Evolutionary conservation across 306 rosid species (phyloP).

Genomic region (Ormosia emarginata): DNA sequence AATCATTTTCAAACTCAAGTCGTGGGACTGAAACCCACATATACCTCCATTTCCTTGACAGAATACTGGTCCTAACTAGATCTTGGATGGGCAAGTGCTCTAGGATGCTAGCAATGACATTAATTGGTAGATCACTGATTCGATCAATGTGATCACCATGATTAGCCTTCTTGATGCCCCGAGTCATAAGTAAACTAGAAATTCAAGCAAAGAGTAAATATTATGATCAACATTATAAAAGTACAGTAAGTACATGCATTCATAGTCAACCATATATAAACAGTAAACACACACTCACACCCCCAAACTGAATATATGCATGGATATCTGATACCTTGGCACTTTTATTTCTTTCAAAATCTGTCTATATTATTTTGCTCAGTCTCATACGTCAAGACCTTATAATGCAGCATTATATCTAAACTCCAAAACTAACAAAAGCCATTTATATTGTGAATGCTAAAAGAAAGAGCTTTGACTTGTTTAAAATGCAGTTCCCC

Average conservation of each 20-base stretch:
- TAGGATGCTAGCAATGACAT: slow-evolving; percentile 9
- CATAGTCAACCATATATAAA: not conserved
- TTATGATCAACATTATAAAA: not conserved
- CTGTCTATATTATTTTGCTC: too few relatives aligned
- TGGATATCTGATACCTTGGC: too few relatives aligned
- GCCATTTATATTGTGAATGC: not conserved
- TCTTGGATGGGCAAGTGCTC: not conserved
- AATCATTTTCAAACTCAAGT: not conserved
- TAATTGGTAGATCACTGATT: slow-evolving; percentile 11
- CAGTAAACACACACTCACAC: not conserved
- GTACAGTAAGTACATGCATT: too few relatives aligned
- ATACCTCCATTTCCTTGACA: slow-evolving; percentile 24
- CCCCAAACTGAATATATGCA: too few relatives aligned
- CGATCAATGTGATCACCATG: not conserved
- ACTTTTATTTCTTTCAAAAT: too few relatives aligned
- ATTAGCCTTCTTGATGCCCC: not conserved
- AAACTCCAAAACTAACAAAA: too few relatives aligned
- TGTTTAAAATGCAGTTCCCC: not conserved
- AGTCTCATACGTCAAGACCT: too few relatives aligned
- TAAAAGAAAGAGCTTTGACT: too few relatives aligned
- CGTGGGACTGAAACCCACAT: not conserved
- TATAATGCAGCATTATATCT: not conserved
- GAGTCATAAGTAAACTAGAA: not conserved
- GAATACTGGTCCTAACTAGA: not conserved
- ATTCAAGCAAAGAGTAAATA: not conserved